These are phyloP conservation scores for Athelia psychrophila DNA, from an alignment of 1,284 basidiomycete genomes.

Conservation along the genomic window DNA sequence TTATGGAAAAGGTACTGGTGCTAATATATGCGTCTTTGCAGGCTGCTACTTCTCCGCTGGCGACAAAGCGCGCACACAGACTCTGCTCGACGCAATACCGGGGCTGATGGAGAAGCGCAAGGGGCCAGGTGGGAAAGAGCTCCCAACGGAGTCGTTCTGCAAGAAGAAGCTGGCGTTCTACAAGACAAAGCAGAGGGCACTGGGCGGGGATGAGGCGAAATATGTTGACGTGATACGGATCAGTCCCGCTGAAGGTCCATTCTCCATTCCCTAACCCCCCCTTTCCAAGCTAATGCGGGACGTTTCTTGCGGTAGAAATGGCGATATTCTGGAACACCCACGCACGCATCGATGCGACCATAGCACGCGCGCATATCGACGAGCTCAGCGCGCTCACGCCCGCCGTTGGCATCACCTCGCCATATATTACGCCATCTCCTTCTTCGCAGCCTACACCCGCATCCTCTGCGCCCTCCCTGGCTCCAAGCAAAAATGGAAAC, in stretches of 20 bases:
- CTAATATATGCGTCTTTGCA: conserved; percentile 23
- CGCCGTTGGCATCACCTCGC: conserved; percentile 32
- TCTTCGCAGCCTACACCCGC: conserved; percentile 7
- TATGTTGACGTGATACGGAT: conserved; percentile 59
- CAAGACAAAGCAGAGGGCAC: conserved; percentile 57
- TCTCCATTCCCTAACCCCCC: conserved; percentile 54
- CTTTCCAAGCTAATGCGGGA: background rate
- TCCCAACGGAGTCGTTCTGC: conserved; percentile 74
- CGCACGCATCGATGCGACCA: conserved; percentile 45
- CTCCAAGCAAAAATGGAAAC: no score
- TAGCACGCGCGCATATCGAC: conserved; percentile 55
- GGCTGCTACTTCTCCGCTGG: conserved; percentile 61
- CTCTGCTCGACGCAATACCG: conserved; percentile 61
- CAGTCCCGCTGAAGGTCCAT: conserved; percentile 66
- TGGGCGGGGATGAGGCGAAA: conserved; percentile 45
- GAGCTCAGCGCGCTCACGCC: conserved; percentile 48
- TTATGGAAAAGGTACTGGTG: no score
- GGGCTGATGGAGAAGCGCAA: conserved; percentile 55
- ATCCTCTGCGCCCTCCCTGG: no score
- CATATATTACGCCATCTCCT: conserved; percentile 26
- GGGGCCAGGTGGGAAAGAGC: conserved; percentile 54
- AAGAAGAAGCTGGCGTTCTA: conserved; percentile 75
- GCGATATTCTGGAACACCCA: conserved; percentile 71
- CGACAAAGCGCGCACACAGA: conserved; percentile 47
- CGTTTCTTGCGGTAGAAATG: conserved; percentile 5